Evolutionary conservation across 768 basidiomycete species (phyloP).

Genomic region (Clathrus columnatus): DNA sequence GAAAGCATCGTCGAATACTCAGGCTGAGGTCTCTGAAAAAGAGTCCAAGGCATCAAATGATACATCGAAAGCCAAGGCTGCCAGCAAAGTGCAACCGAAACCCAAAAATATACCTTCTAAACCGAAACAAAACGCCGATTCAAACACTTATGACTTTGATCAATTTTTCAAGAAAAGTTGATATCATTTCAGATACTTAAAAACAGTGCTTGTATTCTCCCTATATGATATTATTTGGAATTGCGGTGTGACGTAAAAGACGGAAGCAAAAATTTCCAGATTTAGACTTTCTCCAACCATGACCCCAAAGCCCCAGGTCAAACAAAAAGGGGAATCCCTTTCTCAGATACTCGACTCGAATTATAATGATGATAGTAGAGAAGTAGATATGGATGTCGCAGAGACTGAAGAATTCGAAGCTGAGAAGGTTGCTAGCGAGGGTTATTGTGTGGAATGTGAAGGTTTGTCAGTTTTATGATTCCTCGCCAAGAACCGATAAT

Average conservation of each 20-base stretch:
- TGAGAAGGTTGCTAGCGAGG: slow-evolving; percentile 40
- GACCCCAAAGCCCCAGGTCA: background rate
- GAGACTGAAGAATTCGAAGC: slow-evolving; percentile 39
- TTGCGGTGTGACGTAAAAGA: background rate
- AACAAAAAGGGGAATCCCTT: background rate
- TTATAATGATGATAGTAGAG: background rate
- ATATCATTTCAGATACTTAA: background rate
- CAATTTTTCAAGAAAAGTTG: slow-evolving; percentile 38
- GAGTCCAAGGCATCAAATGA: background rate
- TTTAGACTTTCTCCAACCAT: background rate
- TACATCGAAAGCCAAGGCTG: slow-evolving; percentile 12
- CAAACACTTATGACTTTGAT: slow-evolving; percentile 48
- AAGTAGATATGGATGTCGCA: background rate
- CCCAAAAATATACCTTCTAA: slow-evolving; percentile 30
- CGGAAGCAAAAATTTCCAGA: slow-evolving; percentile 3
- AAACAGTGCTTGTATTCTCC: background rate
- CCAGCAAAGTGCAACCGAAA: background rate
- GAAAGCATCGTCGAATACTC: slow-evolving; percentile 14
- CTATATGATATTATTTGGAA: background rate
- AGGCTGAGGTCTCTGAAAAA: background rate
- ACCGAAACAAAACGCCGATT: slow-evolving; percentile 19
- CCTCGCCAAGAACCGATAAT: background rate
- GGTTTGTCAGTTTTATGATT: slow-evolving; percentile 33
- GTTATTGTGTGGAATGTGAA: slow-evolving; percentile 81
- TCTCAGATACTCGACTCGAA: background rate